These are phyloP conservation scores for Chrysoporthe puriensis DNA, from an alignment of 2,329 filamentous ascomycete genomes.

Conservation along the genomic window DNA sequence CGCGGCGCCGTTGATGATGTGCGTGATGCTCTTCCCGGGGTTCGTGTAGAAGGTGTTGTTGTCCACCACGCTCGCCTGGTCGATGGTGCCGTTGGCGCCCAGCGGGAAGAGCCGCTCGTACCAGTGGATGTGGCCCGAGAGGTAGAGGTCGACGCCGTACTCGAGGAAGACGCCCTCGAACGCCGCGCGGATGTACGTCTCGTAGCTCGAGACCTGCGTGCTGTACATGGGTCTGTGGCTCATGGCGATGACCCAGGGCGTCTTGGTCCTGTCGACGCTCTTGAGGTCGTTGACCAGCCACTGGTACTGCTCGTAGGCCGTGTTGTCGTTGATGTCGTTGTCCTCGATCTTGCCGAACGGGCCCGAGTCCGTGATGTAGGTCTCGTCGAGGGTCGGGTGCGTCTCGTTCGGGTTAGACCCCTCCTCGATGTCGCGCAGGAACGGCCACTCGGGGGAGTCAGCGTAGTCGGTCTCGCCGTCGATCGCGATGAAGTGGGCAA, in stretches of 20 bases:
- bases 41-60: constrained; percentile 54
- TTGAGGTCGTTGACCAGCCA: constrained; percentile 52
- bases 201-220: constrained; percentile 46
- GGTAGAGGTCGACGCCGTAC: constrained; percentile 50
- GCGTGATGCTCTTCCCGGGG: constrained; percentile 51
- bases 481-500: constrained; percentile 54
- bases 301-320: constrained; percentile 49
- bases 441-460: constrained; percentile 50
- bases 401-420: constrained; percentile 42
- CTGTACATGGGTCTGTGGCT: constrained; percentile 54
- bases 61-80: constrained; percentile 45
- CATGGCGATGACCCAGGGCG: constrained; percentile 54
- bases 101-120: constrained; percentile 33
- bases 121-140: constrained; percentile 38
- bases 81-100: constrained; percentile 42
- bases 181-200: constrained; percentile 46
- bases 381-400: constrained; percentile 45
- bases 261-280: constrained; percentile 48
- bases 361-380: constrained; percentile 51
- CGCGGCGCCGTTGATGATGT: constrained; percentile 57
- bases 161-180: constrained; percentile 50
- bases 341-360: constrained; percentile 50
- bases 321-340: constrained; percentile 44
- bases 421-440: constrained; percentile 43
- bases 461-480: constrained; percentile 55